These are phyloP conservation scores for Colletotrichum cuscutae DNA, from an alignment of 2,329 filamentous ascomycete genomes.

Conservation along the genomic window DNA sequence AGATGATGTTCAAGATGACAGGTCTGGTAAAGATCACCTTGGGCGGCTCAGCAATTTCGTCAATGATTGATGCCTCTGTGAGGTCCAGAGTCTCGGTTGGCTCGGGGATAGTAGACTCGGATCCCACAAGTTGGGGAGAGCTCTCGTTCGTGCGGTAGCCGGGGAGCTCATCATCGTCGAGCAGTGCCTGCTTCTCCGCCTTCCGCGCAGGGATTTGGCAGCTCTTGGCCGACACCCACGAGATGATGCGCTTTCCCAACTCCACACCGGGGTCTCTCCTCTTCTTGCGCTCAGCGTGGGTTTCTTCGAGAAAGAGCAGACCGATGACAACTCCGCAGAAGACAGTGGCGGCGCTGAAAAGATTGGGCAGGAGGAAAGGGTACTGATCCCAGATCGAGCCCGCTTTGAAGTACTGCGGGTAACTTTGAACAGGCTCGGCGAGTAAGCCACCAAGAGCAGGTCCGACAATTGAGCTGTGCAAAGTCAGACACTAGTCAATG, in stretches of 20 bases:
- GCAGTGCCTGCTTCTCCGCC: constrained; percentile 70
- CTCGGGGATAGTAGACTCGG: constrained; percentile 40
- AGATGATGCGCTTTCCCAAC: constrained; percentile 76
- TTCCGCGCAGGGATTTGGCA: constrained; percentile 49
- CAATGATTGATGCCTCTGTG: constrained; percentile 8
- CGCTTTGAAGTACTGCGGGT: constrained; percentile 76
- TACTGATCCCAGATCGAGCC: constrained; percentile 86
- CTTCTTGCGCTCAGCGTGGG: constrained; percentile 83
- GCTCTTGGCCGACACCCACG: constrained; percentile 51
- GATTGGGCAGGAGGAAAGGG: constrained; percentile 90
- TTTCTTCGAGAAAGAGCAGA: constrained; percentile 91
- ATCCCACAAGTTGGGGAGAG: constrained; percentile 59
- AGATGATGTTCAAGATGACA: constrained; percentile 87
- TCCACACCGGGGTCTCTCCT: constrained; percentile 81
- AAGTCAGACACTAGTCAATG: constrained; percentile 40
- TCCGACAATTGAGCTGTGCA: constrained; percentile 82
- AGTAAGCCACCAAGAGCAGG: constrained; percentile 91
- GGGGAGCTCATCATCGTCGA: constrained; percentile 72
- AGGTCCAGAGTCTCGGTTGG: constrained; percentile 50
- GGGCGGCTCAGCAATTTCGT: background rate
- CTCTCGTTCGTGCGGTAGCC: constrained; percentile 73
- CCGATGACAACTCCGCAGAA: constrained; percentile 80
- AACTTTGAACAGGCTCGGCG: constrained; percentile 85
- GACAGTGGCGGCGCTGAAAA: constrained; percentile 87
- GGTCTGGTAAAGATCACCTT: constrained; percentile 81